Base-by-base conservation (phyloP, 2,329 filamentous ascomycete species). In the Aureobasidium sp. region DNA sequence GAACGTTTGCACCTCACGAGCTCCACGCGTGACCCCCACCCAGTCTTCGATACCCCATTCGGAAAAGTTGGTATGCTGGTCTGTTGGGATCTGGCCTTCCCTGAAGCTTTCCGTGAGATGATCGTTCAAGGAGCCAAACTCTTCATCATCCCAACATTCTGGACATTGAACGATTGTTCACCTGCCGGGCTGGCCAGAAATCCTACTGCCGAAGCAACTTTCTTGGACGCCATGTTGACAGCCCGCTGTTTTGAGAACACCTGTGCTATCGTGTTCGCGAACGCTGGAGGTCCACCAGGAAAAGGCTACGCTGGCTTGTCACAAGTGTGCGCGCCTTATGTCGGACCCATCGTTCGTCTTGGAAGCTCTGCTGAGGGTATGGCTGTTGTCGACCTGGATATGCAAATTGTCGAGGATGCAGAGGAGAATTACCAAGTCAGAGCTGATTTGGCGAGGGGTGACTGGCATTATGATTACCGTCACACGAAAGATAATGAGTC, bases 81-180 rank as follows among this genome's bases (percentile, higher is more conserved):
- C 29, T 93, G 89, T 77, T 92, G 89, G 89, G 89, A 92, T 68
- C 72, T 91, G 0, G 87, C 88, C 1, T 92, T 92, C 64, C 89
- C 89, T 0, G 89, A 92, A 73, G 88, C 88, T 0, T 91, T 90
- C 70, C 78, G 89, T 5, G 86, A 87, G 66, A 78, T 92, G 60
- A 83, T 91, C 29, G 78, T 81, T 1, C 79, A 85, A 52, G 89
- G 88, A 1, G 88, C 88, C 0, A 83, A 89, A 64, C 75, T 89
- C 2, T 83, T 93, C 63, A 80, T 91, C 52, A 79, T 90, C 2
- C 88, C 89, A 0, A 84, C 86, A 0, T 91, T 86, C 71, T 92
- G 89, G 76, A 76, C 75, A 2, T 67, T 80, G n/a, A 74, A 70
- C 6, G 83, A 85, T 63, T 83, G 81, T 60, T 80, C 77, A 0